phyloP scores from a whole-genome alignment of 2,329 filamentous ascomycete genomes.

The Aureobasidium pullulans region DNA sequence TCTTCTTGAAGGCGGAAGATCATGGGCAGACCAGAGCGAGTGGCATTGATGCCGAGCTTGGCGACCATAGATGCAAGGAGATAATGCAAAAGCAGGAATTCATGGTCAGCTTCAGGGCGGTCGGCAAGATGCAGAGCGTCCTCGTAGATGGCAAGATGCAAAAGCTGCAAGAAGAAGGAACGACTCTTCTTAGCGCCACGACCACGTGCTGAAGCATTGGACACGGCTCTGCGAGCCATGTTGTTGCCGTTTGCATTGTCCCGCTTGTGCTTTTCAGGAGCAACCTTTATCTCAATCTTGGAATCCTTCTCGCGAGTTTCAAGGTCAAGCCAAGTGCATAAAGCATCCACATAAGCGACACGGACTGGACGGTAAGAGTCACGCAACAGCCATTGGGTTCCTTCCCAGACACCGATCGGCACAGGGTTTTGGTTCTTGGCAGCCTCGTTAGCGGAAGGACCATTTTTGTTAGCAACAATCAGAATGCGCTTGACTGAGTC shows the following conservation, averaged over 20 bases:
- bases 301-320: slow-evolving; percentile 26
- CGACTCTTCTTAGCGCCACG: slow-evolving; percentile 46
- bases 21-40: slow-evolving; percentile 76
- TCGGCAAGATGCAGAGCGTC: slow-evolving; percentile 67
- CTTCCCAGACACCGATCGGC: slow-evolving; percentile 82
- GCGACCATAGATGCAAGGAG: slow-evolving; percentile 67
- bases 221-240: slow-evolving; percentile 57
- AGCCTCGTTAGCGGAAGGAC: slow-evolving; percentile 46
- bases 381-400: slow-evolving; percentile 86
- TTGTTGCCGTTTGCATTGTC: slow-evolving; percentile 27
- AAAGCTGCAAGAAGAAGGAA: slow-evolving; percentile 69
- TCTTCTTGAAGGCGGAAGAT: slow-evolving; percentile 82
- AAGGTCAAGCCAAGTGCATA: slow-evolving; percentile 66
- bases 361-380: slow-evolving; percentile 73
- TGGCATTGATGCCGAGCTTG: slow-evolving; percentile 75
- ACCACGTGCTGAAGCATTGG: slow-evolving; percentile 57
- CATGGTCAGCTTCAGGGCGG: slow-evolving; percentile 52
- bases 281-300: slow-evolving; percentile 10
- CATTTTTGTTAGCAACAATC: slow-evolving; percentile 59
- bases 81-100: slow-evolving; percentile 69
- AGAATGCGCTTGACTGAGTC: slow-evolving; percentile 77
- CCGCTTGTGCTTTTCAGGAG: slow-evolving; percentile 33
- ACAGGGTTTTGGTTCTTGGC: slow-evolving; percentile 54
- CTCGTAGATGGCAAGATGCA: slow-evolving; percentile 87
- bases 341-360: slow-evolving; percentile 75